Evolutionary conservation across 192 early-diverging fungal species (phyloP).

Genomic region (Pilaira anomala): DNA sequence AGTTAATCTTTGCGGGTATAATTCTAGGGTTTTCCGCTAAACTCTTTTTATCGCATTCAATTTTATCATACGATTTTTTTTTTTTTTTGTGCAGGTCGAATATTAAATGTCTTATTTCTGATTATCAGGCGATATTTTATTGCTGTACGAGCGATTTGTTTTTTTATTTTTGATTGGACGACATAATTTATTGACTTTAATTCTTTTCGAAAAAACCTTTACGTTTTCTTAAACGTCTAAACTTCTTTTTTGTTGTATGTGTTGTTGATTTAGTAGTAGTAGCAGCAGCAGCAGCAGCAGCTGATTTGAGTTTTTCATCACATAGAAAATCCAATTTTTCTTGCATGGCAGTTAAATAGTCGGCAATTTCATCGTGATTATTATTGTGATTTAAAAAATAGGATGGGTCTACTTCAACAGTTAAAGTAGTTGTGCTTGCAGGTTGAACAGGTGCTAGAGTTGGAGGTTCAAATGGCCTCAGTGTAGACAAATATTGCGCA

Average conservation of each 20-base stretch:
- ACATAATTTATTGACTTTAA: too few relatives aligned
- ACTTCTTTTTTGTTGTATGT: conserved; percentile 1
- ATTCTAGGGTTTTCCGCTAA: too few relatives aligned
- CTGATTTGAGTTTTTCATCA: neutral
- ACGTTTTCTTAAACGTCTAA: neutral
- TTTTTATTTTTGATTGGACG: too few relatives aligned
- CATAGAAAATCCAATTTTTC: conserved; percentile 21
- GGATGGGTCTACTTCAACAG: conserved; percentile 7
- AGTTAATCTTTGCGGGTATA: too few relatives aligned
- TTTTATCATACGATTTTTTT: too few relatives aligned
- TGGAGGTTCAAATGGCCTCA: conserved; percentile 10
- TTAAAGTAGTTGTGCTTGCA: conserved; percentile 1
- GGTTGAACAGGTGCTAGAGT: neutral
- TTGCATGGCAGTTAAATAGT: conserved; percentile 27
- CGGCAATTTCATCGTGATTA: conserved; percentile 25
- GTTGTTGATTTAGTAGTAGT: neutral
- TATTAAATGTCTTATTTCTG: too few relatives aligned
- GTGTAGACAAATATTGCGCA: conserved; percentile 7
- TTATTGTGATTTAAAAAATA: conserved; percentile 10
- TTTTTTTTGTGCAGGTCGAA: too few relatives aligned
- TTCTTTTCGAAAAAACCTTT: conserved; percentile 12
- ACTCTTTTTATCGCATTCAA: too few relatives aligned
- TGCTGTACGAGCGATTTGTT: too few relatives aligned
- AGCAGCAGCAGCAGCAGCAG: too few relatives aligned
- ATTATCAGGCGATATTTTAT: too few relatives aligned